A percentile compares a stretch with the other conserved stretches of the same genome.
These are phyloP conservation scores for Lactarius evosmus DNA, from an alignment of 768 basidiomycete species.

Conservation along the genomic window DNA sequence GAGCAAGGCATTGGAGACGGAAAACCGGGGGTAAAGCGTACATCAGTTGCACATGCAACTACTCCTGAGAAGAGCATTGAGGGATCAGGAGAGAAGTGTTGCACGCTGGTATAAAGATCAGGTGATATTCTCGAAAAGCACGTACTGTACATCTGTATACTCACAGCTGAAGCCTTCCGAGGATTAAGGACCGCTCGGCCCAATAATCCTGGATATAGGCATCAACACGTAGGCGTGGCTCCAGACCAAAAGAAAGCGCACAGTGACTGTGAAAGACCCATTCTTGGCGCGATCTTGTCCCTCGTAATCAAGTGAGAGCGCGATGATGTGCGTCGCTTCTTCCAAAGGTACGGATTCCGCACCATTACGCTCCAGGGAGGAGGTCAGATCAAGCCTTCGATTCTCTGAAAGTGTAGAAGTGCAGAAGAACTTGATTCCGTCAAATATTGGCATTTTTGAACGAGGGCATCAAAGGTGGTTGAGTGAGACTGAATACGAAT, in stretches of 20 bases:
- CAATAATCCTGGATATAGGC: slow-evolving; percentile 18
- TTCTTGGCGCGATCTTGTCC: slow-evolving; percentile 18
- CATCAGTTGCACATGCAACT: slow-evolving; percentile 67
- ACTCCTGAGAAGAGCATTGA: slow-evolving; percentile 80
- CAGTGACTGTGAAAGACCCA: slow-evolving; percentile 21
- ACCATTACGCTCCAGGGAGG: slow-evolving; percentile 22
- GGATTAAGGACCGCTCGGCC: slow-evolving; percentile 25
- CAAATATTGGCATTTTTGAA: slow-evolving; percentile 24
- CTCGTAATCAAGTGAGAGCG: slow-evolving; percentile 21
- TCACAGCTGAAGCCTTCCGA: slow-evolving; percentile 24
- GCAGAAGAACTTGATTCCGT: slow-evolving; percentile 23
- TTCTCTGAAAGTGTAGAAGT: slow-evolving; percentile 20
- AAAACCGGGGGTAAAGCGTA: slow-evolving; percentile 35
- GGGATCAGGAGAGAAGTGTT: slow-evolving; percentile 75
- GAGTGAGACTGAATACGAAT: not conserved
- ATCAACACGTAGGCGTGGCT: not conserved
- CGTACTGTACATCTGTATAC: not conserved
- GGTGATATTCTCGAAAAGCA: no score
- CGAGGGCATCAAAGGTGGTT: not conserved
- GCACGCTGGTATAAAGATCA: slow-evolving; percentile 9
- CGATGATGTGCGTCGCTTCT: slow-evolving; percentile 26
- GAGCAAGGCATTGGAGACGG: not conserved
- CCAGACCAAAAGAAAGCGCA: not conserved
- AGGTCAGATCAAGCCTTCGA: slow-evolving; percentile 11
- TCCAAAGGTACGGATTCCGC: slow-evolving; percentile 8